These are phyloP conservation scores for Microdochium nivale DNA, from an alignment of 2,329 filamentous ascomycete species.

Conservation along the genomic window DNA sequence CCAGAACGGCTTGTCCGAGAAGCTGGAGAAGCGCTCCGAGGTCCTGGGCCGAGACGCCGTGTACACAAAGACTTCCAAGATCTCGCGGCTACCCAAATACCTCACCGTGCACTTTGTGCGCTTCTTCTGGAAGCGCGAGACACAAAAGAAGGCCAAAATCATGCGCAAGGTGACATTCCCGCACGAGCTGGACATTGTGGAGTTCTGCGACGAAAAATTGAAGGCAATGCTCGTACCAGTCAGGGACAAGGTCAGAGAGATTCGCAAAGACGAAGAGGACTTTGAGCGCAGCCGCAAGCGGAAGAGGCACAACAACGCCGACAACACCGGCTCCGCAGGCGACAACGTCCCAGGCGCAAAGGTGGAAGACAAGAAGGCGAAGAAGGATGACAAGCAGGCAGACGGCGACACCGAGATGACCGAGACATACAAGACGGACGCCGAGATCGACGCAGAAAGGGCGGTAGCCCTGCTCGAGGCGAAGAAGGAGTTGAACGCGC, in stretches of 20 bases:
- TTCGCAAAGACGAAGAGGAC: slow-evolving; percentile 91
- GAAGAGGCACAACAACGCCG: slow-evolving; percentile 55
- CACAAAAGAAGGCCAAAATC: slow-evolving; percentile 98
- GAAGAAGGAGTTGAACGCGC: slow-evolving; percentile 78
- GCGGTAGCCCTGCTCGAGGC: slow-evolving; percentile 64
- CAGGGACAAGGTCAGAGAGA: slow-evolving; percentile 91
- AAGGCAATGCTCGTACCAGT: slow-evolving; percentile 77
- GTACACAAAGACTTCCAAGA: slow-evolving; percentile 88
- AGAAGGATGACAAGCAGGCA: slow-evolving; percentile 26
- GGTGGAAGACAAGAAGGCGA: slow-evolving; percentile 29
- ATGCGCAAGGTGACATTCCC: slow-evolving; percentile 98
- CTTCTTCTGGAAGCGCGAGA: slow-evolving; percentile 95
- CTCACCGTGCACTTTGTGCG: slow-evolving; percentile 95
- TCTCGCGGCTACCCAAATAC: slow-evolving; percentile 87
- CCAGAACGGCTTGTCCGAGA: slow-evolving; percentile 69
- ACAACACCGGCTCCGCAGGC: slow-evolving; percentile 31
- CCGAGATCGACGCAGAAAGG: slow-evolving; percentile 81
- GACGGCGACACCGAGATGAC: slow-evolving; percentile 67
- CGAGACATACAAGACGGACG: slow-evolving; percentile 83
- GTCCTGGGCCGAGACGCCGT: slow-evolving; percentile 67
- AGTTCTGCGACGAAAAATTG: slow-evolving; percentile 91
- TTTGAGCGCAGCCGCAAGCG: slow-evolving; percentile 86
- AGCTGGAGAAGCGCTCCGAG: slow-evolving; percentile 83
- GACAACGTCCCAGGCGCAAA: slow-evolving; percentile 39
- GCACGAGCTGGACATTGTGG: slow-evolving; percentile 82